Evolutionary conservation across 805 yeast species (phyloP).

Genomic region (Sungouiozyma ichnusensis): DNA sequence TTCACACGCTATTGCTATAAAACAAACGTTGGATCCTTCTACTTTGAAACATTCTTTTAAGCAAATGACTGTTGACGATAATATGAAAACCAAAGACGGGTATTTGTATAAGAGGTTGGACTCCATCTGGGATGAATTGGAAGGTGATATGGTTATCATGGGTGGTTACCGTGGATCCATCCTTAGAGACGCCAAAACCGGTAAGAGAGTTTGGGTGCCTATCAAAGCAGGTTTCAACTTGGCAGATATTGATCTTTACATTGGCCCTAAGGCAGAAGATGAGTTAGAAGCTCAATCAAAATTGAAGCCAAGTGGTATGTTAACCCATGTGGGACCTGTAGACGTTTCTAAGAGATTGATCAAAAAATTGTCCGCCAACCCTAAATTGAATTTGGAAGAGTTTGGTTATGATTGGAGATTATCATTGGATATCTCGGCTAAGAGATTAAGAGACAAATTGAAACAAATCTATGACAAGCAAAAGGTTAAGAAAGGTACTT

Average conservation of each 20-base stretch:
- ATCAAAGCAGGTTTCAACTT: conserved; percentile 73
- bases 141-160: conserved; percentile 69
- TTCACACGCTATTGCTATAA: conserved; percentile 59
- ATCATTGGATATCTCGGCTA: conserved; percentile 46
- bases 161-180: conserved; percentile 89
- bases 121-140: conserved; percentile 45
- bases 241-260: conserved; percentile 52
- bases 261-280: conserved; percentile 67
- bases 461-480: conserved; percentile 30
- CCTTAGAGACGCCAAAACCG: conserved; percentile 52
- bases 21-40: conserved; percentile 48
- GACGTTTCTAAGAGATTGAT: conserved; percentile 62
- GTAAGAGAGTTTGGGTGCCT: conserved; percentile 76
- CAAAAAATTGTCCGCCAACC: conserved; percentile 41
- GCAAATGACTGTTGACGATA: conserved; percentile 14
- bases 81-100: conserved; percentile 18
- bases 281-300: conserved; percentile 44
- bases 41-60: conserved; percentile 17
- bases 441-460: conserved; percentile 41
- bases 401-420: conserved; percentile 95
- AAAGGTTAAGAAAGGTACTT: conserved; percentile 38
- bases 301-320: conserved; percentile 64
- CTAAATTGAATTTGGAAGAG: conserved; percentile 51
- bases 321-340: conserved; percentile 78
- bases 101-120: conserved; percentile 23